A percentile compares a stretch with the other conserved stretches of the same genome.
These are phyloP conservation scores for Luffa aegyptiaca DNA, from an alignment of 306 rosid species.

Conservation along the genomic window DNA sequence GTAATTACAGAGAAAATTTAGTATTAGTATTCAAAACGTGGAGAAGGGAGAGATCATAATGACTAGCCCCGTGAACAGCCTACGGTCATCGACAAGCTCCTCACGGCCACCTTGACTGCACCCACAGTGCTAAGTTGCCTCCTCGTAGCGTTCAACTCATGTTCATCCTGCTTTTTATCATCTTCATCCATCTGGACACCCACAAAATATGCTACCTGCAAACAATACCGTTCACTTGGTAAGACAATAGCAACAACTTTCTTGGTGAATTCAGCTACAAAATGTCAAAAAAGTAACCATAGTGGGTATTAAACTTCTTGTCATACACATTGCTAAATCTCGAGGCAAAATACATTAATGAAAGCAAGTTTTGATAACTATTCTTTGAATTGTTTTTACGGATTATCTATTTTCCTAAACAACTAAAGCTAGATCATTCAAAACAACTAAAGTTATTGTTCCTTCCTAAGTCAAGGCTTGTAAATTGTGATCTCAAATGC, in stretches of 20 bases:
- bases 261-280: background rate
- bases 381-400: background rate
- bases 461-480: background rate
- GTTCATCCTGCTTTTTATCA: constrained; percentile 30
- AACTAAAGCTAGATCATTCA: too few relatives aligned
- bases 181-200: constrained; percentile 77
- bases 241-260: background rate
- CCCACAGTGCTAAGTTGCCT: constrained; percentile 77
- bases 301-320: background rate
- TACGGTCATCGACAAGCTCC: constrained; percentile 60
- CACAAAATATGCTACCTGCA: constrained; percentile 79
- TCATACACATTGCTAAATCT: background rate
- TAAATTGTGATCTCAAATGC: background rate
- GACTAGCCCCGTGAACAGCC: constrained; percentile 41
- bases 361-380: background rate
- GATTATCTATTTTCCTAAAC: background rate
- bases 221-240: constrained; percentile 15
- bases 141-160: constrained; percentile 53
- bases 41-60: background rate
- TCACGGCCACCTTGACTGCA: constrained; percentile 70
- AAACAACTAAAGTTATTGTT: background rate
- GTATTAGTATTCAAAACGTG: background rate
- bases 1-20: background rate
- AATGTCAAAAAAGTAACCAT: background rate
- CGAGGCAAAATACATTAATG: background rate